Base-by-base conservation (phyloP, 805 yeast genomes). In the Candida nanaspora region DNA sequence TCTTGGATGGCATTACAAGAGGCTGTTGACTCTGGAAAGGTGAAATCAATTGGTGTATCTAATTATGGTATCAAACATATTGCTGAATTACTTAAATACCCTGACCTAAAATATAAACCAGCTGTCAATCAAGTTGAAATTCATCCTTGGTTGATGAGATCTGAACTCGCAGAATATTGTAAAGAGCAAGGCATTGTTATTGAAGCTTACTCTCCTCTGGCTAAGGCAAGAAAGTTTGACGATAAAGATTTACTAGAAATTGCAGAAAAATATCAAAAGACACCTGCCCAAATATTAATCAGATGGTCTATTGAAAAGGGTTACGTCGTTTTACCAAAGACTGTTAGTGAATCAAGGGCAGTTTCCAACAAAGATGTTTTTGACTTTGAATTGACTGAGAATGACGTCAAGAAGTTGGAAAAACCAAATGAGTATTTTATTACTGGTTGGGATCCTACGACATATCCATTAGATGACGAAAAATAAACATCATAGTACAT, bases 221-320 rank as follows among this genome's bases (percentile, higher is more conserved):
- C 83, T 2, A 72, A 72, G 44, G 82, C 80, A 26, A 47, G 38
- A 22, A 70, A 65, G 47, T 51, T 76, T 31, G 53, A 59, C 35
- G 79, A 75, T 48, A 65, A 69, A 0, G 65, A 61, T 16, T 35
- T 76, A 15, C 33, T 59, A 7, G 61, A 53, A 20, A 63, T 82
- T 43, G 74, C 78, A 41, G 53, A 65, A 35, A 75, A 74, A 49
- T 72, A 70, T 43, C 62, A 63, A 2, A 65, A 69, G 31, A 53
- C 77, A 9, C 66, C 75, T 16, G 80, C 78, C 10, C 85, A 82
- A 49, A 70, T 82, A 19, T 61, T 83, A 45, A 64, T 82, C 39
- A 72, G 79, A 46, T 84, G 91, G 91, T 74, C 83, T 1, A 63
- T 74, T 36, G 71, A 73, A 44, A 77, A 79, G 49, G 87, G 86